Conservation (phyloP, 2,329 filamentous ascomycete species). For the Nannizziopsis barbatae region DNA sequence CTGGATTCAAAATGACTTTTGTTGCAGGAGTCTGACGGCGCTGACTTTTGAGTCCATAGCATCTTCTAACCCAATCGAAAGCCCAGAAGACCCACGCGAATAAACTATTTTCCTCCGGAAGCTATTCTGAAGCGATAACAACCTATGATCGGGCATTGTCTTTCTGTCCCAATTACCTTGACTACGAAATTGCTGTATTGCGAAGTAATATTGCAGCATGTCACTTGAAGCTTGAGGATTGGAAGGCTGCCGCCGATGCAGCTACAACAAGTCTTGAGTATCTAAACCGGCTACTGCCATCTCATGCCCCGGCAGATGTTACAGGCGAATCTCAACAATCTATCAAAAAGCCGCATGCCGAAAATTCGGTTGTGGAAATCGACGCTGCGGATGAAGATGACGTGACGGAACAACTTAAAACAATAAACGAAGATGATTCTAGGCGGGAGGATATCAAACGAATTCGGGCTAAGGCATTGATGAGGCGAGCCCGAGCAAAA, state of each 20-base stretch:
- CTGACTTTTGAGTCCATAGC: conserved; percentile 31
- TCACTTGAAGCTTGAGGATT: conserved; percentile 71
- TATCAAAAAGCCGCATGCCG: conserved; percentile 15
- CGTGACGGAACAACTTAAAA: conserved; percentile 34
- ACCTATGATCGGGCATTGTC: conserved; percentile 72
- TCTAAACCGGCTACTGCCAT: conserved; percentile 51
- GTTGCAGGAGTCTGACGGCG: not conserved
- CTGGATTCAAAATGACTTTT: not conserved
- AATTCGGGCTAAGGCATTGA: conserved; percentile 70
- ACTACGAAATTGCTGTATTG: conserved; percentile 79
- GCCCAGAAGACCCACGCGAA: conserved; percentile 67
- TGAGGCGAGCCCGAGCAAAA: conserved; percentile 64
- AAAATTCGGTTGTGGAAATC: conserved; percentile 18
- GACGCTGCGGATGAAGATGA: conserved; percentile 26
- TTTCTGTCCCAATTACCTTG: conserved; percentile 69
- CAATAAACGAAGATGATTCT: conserved; percentile 36
- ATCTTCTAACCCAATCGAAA: conserved; percentile 60
- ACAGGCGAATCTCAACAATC: conserved; percentile 6
- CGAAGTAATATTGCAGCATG: conserved; percentile 84
- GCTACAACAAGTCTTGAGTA: conserved; percentile 63
- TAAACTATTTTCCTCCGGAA: conserved; percentile 58
- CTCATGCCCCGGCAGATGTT: conserved; percentile 19
- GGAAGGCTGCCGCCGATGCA: conserved; percentile 67
- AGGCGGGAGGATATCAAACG: conserved; percentile 55
- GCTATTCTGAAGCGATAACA: conserved; percentile 66